These are phyloP conservation scores for Solanum sejunctum DNA, from an alignment of 257 asterid genomes.

Conservation along the genomic window DNA sequence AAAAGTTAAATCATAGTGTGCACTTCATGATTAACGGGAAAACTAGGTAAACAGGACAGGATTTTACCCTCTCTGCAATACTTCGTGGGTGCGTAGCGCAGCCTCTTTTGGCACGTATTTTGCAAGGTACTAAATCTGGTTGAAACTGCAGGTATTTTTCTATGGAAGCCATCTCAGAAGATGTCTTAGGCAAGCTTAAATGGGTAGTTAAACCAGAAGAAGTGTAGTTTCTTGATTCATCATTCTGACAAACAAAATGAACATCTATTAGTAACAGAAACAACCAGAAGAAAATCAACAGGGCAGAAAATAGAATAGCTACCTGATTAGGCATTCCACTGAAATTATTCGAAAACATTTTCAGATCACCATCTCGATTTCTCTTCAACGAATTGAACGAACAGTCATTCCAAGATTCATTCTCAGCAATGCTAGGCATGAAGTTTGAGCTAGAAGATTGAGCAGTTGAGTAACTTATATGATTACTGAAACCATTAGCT, in stretches of 20 bases:
- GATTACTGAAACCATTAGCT: conserved; percentile 31
- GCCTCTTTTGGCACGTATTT: conserved; percentile 81
- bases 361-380: conserved; percentile 47
- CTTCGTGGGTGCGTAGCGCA: conserved; percentile 92
- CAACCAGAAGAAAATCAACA: background rate
- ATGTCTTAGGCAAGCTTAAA: conserved; percentile 68
- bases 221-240: conserved; percentile 24
- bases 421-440: conserved; percentile 86
- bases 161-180: conserved; percentile 34
- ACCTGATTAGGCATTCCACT: conserved; percentile 44
- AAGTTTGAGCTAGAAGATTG: conserved; percentile 41
- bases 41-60: background rate
- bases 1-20: background rate
- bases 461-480: conserved; percentile 36
- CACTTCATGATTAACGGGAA: background rate
- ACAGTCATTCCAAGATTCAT: conserved; percentile 49
- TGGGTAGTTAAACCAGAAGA: conserved; percentile 51
- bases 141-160: conserved; percentile 62
- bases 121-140: conserved; percentile 57
- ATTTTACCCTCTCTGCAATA: conserved; percentile 80
- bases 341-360: conserved; percentile 32
- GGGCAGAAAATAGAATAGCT: background rate
- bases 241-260: conserved; percentile 22
- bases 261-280: conserved; percentile 1
- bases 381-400: conserved; percentile 49